Evolutionary conservation across 1,139 yeast genomes (phyloP), one percentile per base, ranked within the genome.

Genomic region (Debaryomyces robertsiae): DNA sequence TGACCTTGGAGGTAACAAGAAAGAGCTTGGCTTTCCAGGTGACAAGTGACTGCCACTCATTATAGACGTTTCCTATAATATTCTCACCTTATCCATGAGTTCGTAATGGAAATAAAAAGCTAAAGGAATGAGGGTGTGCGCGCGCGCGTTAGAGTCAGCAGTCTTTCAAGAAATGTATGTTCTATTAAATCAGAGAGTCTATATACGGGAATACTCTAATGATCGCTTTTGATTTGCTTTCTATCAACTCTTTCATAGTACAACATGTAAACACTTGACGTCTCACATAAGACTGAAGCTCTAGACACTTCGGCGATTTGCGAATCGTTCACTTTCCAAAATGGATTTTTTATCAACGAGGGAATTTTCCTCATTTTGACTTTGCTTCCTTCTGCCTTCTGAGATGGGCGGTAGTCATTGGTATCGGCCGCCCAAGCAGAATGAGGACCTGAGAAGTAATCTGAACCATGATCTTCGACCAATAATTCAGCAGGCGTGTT

Each of bases 321-420:
- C 2, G 88, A 73, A 61, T 91, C 98, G 48, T 94, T 87, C 22
- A 90, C 79, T 52, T 87, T 75, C 98, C 98, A 91, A 68, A 80
- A 91, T 13, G 91, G 90, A 38, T 76, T 72, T 44, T 79, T 79
- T 6, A 72, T 56, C 17, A 75, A 63, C 10, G 82, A 73, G 7
- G 81, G 76, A 9, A 83, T 66, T 49, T 75, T 81, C 51, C 72
- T 77, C 65, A 73, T 62, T 47, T 69, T 72, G 30, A 69, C 63
- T 36, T 63, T 59, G 36, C 52, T 46, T 6, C 36, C 9, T 10
- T 18, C 43, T 27, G 16, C 32, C 28, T 37, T 36, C 3, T 30
- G 30, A 27, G 39, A 45, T 6, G 7, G 5, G 6, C 42, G 45
- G 31, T 47, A 24, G 36, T 45, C 27, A 16, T 9, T 25, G 6